Evolutionary conservation across 345 rosid species (phyloP).

Genomic region (Draba incana): DNA sequence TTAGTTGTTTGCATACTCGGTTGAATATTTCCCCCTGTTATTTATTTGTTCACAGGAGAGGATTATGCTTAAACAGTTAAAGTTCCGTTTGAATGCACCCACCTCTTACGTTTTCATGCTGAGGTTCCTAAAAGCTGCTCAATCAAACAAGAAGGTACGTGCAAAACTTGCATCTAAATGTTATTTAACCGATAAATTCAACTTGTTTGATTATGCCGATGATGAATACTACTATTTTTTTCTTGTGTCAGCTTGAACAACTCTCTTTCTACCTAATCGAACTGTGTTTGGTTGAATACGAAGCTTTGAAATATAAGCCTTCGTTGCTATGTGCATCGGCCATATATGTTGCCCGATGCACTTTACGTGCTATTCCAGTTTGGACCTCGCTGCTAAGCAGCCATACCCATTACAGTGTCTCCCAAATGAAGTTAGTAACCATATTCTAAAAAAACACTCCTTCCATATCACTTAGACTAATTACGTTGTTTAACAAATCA

Average conservation of each 20-base stretch:
- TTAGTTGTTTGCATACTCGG: not conserved
- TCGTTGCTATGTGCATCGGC: constrained; percentile 94
- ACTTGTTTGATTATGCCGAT: constrained; percentile 10
- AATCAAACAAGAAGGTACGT: constrained; percentile 67
- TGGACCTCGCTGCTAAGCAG: constrained; percentile 76
- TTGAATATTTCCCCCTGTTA: not conserved
- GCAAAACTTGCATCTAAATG: constrained; percentile 4
- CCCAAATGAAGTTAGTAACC: constrained; percentile 64
- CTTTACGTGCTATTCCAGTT: constrained; percentile 61
- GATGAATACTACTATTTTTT: not conserved
- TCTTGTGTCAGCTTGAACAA: constrained; percentile 69
- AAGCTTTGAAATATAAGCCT: constrained; percentile 77
- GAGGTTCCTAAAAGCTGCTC: constrained; percentile 95
- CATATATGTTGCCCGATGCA: constrained; percentile 75
- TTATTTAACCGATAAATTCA: constrained; percentile 1
- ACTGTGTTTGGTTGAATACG: constrained; percentile 76
- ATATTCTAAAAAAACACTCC: constrained; percentile 6
- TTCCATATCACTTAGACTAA: constrained; percentile 11
- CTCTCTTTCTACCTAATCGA: constrained; percentile 85
- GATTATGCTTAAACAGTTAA: constrained; percentile 67
- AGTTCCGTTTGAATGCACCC: constrained; percentile 82
- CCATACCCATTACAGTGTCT: constrained; percentile 63
- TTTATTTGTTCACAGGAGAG: constrained; percentile 62
- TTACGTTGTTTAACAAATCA: constrained; percentile 8
- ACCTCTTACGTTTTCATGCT: constrained; percentile 94